phyloP scores from a whole-genome alignment of 352 stramenopile species.

The Globisporangium yorkense region DNA sequence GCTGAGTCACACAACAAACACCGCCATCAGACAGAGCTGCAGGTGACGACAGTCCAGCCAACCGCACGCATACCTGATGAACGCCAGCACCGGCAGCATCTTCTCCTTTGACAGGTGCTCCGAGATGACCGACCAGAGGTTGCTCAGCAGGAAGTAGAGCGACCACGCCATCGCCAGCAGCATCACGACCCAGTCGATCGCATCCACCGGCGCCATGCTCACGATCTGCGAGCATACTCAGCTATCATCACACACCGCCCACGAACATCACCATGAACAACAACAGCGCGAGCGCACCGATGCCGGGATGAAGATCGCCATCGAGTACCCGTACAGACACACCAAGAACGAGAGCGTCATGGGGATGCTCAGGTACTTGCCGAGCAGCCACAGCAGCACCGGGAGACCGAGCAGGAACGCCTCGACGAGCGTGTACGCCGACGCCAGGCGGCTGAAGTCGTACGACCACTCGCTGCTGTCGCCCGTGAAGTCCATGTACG shows the following conservation, averaged over 20 bases:
- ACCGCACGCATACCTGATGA: constrained; percentile 56
- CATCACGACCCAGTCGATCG: constrained; percentile 76
- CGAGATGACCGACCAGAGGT: constrained; percentile 69
- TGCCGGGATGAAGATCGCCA: constrained; percentile 75
- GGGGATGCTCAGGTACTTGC: constrained; percentile 73
- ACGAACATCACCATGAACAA: background rate
- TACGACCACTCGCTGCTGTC: constrained; percentile 67
- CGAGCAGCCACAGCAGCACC: constrained; percentile 68
- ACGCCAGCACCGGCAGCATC: constrained; percentile 73
- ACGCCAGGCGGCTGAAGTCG: constrained; percentile 76
- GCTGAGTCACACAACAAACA: constrained; percentile 21
- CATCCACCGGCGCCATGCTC: constrained; percentile 66
- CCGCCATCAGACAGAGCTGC: background rate
- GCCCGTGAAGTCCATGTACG: constrained; percentile 67
- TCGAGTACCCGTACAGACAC: constrained; percentile 84
- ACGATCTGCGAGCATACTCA: constrained; percentile 39
- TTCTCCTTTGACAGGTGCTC: constrained; percentile 85
- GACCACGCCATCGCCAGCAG: constrained; percentile 82
- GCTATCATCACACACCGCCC: background rate
- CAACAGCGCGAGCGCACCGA: constrained; percentile 31
- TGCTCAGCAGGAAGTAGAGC: constrained; percentile 76
- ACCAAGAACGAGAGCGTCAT: constrained; percentile 78
- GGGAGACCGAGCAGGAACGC: constrained; percentile 71
- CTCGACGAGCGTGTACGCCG: constrained; percentile 72
- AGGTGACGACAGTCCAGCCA: background rate